Evolutionary conservation across 306 rosid genomes (phyloP).

Genomic region (Leucaena leucocephala): DNA sequence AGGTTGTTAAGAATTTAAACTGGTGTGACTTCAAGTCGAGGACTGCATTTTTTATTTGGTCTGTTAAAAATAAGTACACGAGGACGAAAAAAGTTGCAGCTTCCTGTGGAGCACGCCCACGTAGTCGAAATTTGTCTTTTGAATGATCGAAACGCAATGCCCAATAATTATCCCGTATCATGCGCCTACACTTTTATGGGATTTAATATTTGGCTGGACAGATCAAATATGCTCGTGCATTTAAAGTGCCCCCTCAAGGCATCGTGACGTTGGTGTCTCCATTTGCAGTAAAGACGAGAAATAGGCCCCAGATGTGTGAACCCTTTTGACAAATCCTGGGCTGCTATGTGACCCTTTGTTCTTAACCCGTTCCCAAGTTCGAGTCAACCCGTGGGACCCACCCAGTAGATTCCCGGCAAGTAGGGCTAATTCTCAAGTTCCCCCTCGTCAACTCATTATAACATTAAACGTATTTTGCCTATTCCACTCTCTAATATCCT

Average conservation of each 20-base stretch:
- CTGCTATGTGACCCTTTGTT: conserved; percentile 14
- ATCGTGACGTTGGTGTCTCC: not conserved
- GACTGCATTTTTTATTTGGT: no score
- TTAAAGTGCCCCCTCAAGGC: conserved; percentile 30
- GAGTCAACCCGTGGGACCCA: conserved; percentile 27
- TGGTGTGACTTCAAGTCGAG: no score
- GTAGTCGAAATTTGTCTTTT: conserved; percentile 2
- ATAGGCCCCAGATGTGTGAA: conserved; percentile 6
- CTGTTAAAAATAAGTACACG: no score
- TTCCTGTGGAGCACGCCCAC: not conserved
- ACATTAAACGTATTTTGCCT: no score
- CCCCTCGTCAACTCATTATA: no score
- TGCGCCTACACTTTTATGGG: not conserved
- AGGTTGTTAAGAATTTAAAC: no score
- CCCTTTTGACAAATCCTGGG: conserved; percentile 28
- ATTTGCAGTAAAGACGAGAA: not conserved
- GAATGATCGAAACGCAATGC: conserved; percentile 19
- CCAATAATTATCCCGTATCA: not conserved
- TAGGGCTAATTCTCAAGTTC: not conserved
- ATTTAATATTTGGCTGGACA: conserved; percentile 23
- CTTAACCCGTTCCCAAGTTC: conserved; percentile 28
- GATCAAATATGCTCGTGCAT: conserved; percentile 30
- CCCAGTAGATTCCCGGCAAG: not conserved
- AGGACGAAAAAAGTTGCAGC: no score
- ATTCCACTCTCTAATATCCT: not conserved